These are phyloP conservation scores for Smittium culicis DNA, from an alignment of 371 early-diverging fungal species.

Conservation along the genomic window DNA sequence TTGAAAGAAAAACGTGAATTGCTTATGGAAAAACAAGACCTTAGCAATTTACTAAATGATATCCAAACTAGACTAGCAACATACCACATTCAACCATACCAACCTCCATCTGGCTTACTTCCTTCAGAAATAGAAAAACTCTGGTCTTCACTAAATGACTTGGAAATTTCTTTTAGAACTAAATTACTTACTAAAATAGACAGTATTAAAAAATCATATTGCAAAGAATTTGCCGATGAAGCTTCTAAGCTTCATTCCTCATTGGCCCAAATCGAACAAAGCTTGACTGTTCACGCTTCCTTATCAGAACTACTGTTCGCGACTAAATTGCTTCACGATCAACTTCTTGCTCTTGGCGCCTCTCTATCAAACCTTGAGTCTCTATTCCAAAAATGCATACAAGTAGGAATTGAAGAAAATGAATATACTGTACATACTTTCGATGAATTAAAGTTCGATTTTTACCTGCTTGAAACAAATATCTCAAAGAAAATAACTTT, in stretches of 20 bases:
- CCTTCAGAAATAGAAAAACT: slow-evolving; percentile 54
- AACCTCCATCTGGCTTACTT: slow-evolving; percentile 56
- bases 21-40: slow-evolving; percentile 78
- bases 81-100: slow-evolving; percentile 71
- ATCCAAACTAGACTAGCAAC: slow-evolving; percentile 90
- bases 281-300: slow-evolving; percentile 44
- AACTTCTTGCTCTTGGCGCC: neutral
- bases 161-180: slow-evolving; percentile 65
- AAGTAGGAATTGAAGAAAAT: slow-evolving; percentile 84
- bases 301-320: neutral
- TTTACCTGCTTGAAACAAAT: slow-evolving; percentile 56
- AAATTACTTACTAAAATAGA: slow-evolving; percentile 38
- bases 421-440: slow-evolving; percentile 79
- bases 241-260: slow-evolving; percentile 23
- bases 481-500: slow-evolving; percentile 74
- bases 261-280: slow-evolving; percentile 35
- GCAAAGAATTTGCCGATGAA: slow-evolving; percentile 23
- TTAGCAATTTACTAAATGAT: slow-evolving; percentile 77
- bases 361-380: neutral
- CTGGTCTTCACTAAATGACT: slow-evolving; percentile 53
- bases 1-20: slow-evolving; percentile 63
- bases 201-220: slow-evolving; percentile 20
- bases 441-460: slow-evolving; percentile 77
- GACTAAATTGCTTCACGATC: slow-evolving; percentile 38
- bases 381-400: slow-evolving; percentile 46